phyloP scores from a whole-genome alignment of 306 rosid species.

The Dalbergia cultrata region DNA sequence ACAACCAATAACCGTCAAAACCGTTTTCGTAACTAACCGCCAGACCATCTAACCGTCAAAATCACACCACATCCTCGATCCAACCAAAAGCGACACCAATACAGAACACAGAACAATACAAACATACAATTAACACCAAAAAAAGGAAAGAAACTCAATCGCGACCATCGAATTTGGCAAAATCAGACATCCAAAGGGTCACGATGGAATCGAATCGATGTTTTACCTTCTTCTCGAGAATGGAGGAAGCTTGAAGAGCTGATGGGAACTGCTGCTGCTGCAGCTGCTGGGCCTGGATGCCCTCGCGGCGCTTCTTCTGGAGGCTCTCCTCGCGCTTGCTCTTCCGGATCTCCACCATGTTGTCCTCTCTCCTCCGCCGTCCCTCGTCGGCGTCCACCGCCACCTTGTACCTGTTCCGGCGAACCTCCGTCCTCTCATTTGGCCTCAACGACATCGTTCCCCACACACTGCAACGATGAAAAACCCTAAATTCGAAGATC shows the following conservation, averaged over 20 bases:
- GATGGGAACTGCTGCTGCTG: slow-evolving; percentile 67
- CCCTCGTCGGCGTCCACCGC: slow-evolving; percentile 95
- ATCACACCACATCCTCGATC: not conserved
- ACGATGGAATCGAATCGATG: slow-evolving; percentile 26
- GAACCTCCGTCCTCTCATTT: slow-evolving; percentile 83
- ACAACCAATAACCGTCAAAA: slow-evolving; percentile 7
- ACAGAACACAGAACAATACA: slow-evolving; percentile 1
- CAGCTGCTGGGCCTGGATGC: slow-evolving; percentile 60
- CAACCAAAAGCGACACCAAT: slow-evolving; percentile 17
- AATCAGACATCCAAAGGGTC: slow-evolving; percentile 30
- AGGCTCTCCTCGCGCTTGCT: slow-evolving; percentile 92
- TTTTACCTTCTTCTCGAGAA: slow-evolving; percentile 75
- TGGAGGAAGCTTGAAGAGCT: slow-evolving; percentile 59
- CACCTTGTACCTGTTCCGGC: slow-evolving; percentile 94
- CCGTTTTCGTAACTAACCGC: slow-evolving; percentile 10
- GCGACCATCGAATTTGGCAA: slow-evolving; percentile 12
- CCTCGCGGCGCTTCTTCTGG: slow-evolving; percentile 90
- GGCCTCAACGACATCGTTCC: slow-evolving; percentile 88
- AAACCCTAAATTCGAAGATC: slow-evolving; percentile 38
- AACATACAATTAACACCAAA: not conserved
- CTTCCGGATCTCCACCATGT: slow-evolving; percentile 96
- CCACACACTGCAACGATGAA: slow-evolving; percentile 32
- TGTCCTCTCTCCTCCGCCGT: slow-evolving; percentile 90
- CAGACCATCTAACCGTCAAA: not conserved
- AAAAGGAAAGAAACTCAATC: not conserved